phyloP scores from a whole-genome alignment of 768 basidiomycete species.

The Mycena maculata region DNA sequence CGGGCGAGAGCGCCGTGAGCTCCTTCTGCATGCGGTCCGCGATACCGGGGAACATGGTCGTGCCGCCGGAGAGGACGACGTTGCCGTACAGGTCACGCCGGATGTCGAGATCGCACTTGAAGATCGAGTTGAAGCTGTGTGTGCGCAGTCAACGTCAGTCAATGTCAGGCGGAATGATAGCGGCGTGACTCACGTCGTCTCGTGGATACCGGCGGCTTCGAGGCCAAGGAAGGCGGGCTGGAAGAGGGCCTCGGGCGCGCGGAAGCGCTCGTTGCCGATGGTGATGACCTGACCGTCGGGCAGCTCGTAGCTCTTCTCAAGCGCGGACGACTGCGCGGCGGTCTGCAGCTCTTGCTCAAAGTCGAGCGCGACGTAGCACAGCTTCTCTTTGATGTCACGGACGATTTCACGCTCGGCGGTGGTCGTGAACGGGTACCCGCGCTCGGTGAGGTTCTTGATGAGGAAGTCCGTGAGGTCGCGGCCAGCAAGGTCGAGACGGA shows the following conservation, averaged over 20 bases:
- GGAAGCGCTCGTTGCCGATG: conserved; percentile 81
- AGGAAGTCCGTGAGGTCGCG: conserved; percentile 73
- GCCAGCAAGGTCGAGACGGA: conserved; percentile 73
- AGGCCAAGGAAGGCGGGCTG: conserved; percentile 75
- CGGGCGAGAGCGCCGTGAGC: conserved; percentile 71
- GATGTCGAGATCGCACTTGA: conserved; percentile 52
- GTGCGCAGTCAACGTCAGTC: conserved; percentile 17
- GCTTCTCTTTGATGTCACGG: conserved; percentile 84
- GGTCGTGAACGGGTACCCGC: conserved; percentile 82
- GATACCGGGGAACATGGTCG: conserved; percentile 38
- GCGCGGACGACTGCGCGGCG: conserved; percentile 34
- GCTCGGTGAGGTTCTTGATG: conserved; percentile 73
- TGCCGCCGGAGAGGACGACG: conserved; percentile 35
- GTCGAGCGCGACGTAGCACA: conserved; percentile 37
- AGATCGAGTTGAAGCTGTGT: conserved; percentile 68
- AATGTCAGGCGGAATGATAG: conserved; percentile 2
- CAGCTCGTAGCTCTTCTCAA: conserved; percentile 38
- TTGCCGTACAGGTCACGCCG: conserved; percentile 35
- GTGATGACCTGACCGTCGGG: conserved; percentile 82
- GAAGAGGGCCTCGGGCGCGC: conserved; percentile 81
- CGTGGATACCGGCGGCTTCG: conserved; percentile 53
- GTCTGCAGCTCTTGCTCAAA: conserved; percentile 37
- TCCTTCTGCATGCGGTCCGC: conserved; percentile 74
- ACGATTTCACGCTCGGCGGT: conserved; percentile 82
- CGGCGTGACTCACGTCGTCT: conserved; percentile 61